A percentile compares a stretch with the other conserved stretches of the same genome.
These are phyloP conservation scores for Fusarium agapanthi DNA, from an alignment of 2,329 filamentous ascomycete genomes.

Conservation along the genomic window DNA sequence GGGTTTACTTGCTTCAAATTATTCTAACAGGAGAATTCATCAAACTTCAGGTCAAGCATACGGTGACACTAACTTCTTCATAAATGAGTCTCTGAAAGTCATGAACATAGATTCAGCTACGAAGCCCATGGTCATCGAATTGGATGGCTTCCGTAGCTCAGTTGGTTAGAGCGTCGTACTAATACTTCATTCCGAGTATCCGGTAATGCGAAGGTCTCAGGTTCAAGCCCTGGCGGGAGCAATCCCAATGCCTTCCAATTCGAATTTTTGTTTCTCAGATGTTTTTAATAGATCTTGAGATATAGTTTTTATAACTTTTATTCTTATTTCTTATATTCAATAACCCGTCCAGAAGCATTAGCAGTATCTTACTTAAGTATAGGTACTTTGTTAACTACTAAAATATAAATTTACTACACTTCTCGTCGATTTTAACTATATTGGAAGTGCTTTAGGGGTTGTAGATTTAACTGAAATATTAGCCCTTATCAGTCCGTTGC, in stretches of 20 bases:
- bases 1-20: neutral
- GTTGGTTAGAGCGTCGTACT: constrained; percentile 25
- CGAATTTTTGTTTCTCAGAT: neutral
- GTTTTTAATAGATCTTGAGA: too few relatives aligned
- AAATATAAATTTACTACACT: neutral
- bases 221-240: constrained; percentile 23
- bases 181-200: constrained; percentile 19
- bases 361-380: neutral
- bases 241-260: constrained; percentile 7
- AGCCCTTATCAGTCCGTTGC: neutral
- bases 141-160: constrained; percentile 22
- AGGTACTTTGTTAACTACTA: neutral
- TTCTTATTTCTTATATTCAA: neutral
- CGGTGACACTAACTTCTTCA: neutral
- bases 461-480: neutral
- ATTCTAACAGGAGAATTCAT: neutral
- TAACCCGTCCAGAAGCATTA: too few relatives aligned
- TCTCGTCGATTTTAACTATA: neutral
- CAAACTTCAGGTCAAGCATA: neutral
- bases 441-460: neutral
- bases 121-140: neutral
- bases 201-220: constrained; percentile 21
- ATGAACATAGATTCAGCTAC: fast-evolving
- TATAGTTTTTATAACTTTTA: neutral
- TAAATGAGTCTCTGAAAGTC: fast-evolving